phyloP scores from a whole-genome alignment of 768 basidiomycete species.

The Cyclocybe cylindracea region DNA sequence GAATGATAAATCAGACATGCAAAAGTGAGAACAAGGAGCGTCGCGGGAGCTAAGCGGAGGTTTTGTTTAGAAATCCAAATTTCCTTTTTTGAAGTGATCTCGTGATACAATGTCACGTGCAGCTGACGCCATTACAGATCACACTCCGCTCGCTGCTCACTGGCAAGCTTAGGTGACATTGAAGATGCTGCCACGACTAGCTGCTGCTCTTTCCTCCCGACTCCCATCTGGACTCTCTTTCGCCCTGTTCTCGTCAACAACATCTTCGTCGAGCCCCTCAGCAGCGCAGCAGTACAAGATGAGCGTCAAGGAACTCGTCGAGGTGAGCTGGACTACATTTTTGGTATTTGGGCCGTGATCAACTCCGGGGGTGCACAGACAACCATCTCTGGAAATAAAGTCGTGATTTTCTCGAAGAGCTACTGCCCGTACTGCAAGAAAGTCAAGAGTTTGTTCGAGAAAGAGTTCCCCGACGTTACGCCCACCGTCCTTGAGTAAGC shows the following conservation, averaged over 20 bases:
- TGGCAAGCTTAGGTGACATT: conserved; percentile 2
- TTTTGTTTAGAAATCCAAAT: no score
- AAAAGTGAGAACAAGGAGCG: no score
- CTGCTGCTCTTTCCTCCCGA: conserved; percentile 24
- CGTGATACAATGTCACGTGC: no score
- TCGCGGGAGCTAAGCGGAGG: no score
- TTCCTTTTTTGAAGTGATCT: no score
- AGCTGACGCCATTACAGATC: not conserved
- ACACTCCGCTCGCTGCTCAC: conserved; percentile 9
- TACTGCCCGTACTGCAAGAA: conserved; percentile 53
- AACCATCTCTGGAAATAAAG: conserved; percentile 48
- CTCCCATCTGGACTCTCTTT: conserved; percentile 26
- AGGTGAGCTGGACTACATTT: conserved; percentile 28
- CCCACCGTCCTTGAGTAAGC: conserved; percentile 51
- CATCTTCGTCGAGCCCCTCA: conserved; percentile 30
- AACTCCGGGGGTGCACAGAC: conserved; percentile 28
- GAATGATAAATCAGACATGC: no score
- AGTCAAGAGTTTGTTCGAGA: conserved; percentile 48
- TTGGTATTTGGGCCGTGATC: not conserved
- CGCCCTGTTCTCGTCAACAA: conserved; percentile 29
- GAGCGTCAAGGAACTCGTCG: conserved; percentile 42
- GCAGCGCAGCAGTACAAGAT: conserved; percentile 26
- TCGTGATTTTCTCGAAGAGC: conserved; percentile 63
- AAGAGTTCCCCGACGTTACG: conserved; percentile 36
- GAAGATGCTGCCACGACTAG: conserved; percentile 27